A percentile compares a stretch with the other conserved stretches of the same genome.
Conservation (phyloP, 2,329 filamentous ascomycete species). For the Madurella fahalii region DNA sequence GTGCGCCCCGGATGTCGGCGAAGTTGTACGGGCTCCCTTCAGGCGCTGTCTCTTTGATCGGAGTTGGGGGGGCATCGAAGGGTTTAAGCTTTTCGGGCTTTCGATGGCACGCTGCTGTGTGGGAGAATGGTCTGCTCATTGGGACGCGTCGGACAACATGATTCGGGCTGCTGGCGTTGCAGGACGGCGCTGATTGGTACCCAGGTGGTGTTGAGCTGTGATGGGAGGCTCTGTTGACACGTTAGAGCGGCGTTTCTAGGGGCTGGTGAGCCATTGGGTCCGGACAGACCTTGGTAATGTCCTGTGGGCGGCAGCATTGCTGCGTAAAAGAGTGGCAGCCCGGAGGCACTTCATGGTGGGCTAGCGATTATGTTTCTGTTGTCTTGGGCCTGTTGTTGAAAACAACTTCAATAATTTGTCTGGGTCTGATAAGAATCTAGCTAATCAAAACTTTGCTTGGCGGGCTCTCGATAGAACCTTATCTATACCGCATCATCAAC, state of each 20-base stretch:
- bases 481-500: too few relatives aligned
- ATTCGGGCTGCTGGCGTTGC: background rate
- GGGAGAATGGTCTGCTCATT: constrained; percentile 16
- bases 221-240: constrained; percentile 5
- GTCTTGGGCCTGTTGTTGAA: background rate
- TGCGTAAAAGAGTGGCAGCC: constrained; percentile 20
- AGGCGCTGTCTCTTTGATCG: too few relatives aligned
- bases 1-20: constrained; percentile 44
- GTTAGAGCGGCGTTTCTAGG: background rate
- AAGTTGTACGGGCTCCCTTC: constrained; percentile 46
- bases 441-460: too few relatives aligned
- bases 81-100: constrained; percentile 1
- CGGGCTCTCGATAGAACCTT: too few relatives aligned
- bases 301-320: background rate
- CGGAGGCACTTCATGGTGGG: constrained; percentile 22
- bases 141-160: background rate
- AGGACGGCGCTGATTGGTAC: background rate
- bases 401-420: background rate
- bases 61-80: background rate
- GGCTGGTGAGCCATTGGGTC: constrained; percentile 7
- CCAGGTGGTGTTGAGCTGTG: background rate
- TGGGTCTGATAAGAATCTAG: too few relatives aligned
- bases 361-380: background rate
- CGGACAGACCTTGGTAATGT: constrained; percentile 17
- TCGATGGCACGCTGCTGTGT: constrained; percentile 3